Evolutionary conservation across 768 basidiomycete genomes (phyloP).

Genomic region (Podaxis rugospora): DNA sequence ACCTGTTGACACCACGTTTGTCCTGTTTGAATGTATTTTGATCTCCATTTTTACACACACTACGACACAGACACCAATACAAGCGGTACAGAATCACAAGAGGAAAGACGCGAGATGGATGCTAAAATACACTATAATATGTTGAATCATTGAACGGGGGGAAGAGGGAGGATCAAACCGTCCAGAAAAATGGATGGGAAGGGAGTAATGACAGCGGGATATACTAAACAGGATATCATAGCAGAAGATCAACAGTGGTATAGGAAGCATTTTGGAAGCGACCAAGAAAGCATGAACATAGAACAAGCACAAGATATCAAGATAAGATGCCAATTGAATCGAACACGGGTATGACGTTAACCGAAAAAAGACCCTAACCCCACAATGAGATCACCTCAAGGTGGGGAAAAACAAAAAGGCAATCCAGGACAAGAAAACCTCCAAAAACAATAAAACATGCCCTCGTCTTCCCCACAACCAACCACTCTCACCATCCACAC

Average conservation of each 20-base stretch:
- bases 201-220: neutral
- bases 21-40: neutral
- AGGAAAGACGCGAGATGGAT: neutral
- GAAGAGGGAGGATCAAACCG: neutral
- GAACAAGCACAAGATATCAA: slow-evolving; percentile 4
- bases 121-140: no score
- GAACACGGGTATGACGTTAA: slow-evolving; percentile 2
- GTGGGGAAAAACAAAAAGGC: neutral
- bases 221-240: slow-evolving; percentile 1
- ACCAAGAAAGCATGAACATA: slow-evolving; percentile 1
- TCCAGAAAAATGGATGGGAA: neutral
- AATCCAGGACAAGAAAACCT: neutral
- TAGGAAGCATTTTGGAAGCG: neutral
- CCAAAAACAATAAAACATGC: neutral
- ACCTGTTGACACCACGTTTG: neutral
- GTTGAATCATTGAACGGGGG: neutral
- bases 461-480: neutral
- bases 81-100: neutral
- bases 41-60: neutral
- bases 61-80: neutral
- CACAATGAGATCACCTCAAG: neutral
- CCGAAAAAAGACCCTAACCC: slow-evolving; percentile 1
- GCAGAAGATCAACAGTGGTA: neutral
- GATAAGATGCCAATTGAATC: slow-evolving; percentile 1
- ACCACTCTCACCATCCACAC: neutral